phyloP scores from a whole-genome alignment of 2,329 filamentous ascomycete species.

The Penicillium sp. region DNA sequence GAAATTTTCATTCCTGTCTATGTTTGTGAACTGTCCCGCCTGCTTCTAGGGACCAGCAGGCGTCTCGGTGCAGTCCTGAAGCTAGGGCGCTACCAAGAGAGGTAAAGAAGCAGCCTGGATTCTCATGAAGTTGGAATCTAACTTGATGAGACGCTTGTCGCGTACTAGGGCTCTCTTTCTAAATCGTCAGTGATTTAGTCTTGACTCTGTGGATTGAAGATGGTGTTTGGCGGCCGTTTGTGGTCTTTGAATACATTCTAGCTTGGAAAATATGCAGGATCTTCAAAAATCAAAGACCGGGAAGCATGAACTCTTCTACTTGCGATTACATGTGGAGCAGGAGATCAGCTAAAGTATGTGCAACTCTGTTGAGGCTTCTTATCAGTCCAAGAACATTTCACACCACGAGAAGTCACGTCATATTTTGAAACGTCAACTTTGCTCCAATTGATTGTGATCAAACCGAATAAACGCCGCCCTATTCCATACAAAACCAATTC shows the following conservation, averaged over 20 bases:
- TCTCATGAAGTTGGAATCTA: not conserved
- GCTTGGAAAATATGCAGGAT: not conserved
- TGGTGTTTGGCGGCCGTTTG: not conserved
- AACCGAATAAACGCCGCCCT: not conserved
- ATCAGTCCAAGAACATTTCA: not conserved
- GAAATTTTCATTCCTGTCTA: not conserved
- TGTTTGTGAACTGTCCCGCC: not conserved
- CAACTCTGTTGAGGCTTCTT: too few species aligned
- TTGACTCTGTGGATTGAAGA: not conserved
- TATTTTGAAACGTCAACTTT: not conserved
- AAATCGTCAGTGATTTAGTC: not conserved
- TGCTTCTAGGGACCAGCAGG: not conserved
- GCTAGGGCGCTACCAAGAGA: not conserved
- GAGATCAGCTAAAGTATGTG: not conserved
- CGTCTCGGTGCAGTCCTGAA: not conserved
- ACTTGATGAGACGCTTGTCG: not conserved
- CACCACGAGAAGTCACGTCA: not conserved
- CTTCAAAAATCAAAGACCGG: not conserved
- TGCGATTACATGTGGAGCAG: too few species aligned
- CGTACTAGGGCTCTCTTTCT: not conserved
- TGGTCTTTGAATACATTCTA: not conserved
- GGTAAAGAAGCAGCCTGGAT: not conserved
- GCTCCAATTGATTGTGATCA: not conserved
- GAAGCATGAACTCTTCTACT: not conserved
- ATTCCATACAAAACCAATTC: not conserved